Base-by-base conservation (phyloP, 2,329 filamentous ascomycete species). In the Sclerotinia borealis region DNA sequence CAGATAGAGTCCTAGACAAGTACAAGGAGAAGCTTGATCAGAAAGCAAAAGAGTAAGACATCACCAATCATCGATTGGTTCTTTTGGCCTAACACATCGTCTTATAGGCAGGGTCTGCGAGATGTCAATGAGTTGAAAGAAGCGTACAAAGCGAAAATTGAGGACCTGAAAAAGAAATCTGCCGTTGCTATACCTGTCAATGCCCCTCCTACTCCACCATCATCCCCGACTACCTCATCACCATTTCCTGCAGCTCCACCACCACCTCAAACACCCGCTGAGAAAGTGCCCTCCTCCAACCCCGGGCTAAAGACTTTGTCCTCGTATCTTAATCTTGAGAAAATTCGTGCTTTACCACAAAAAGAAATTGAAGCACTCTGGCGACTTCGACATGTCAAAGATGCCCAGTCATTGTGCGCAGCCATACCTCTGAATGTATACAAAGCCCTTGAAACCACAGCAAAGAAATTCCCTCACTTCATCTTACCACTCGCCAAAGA, bases 361-460 rank as follows among this genome's bases (percentile, higher is more conserved):
- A 88, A 91, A 75, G 93, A 98, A 75, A 88, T 99, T 63, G 88
- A 92, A 71, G 85, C 88, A 37, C 83, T 98, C 70, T 99, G 95
- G 95, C 90, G 93, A 29, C 84, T 96, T 31, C 89, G 91, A 59
- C 91, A 97, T 79, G 88, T 92, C 47, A 77, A 82, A 19, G 86
- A 89, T 68, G 79, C 87, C 0, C 83, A 86, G 67, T 90, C 88
- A 15, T 84, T 99, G n/a, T 96, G 91, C 78, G 96, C 95, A 34
- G 83, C 86, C 52, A 87, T 99, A 63, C 89, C 92, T 0, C 76
- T 88, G 3, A 75, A 83, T 2, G 90, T 88, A n/a, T 98, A 93
- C 79, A 75, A 79, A 39, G 81, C 84, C 59, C 91, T 99, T 74
- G 85, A 88, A 67, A 75, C 78, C 0, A 85, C 86, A 2, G 95